phyloP scores from a whole-genome alignment of 2,329 filamentous ascomycete species.

The Metarhizium sp. region DNA sequence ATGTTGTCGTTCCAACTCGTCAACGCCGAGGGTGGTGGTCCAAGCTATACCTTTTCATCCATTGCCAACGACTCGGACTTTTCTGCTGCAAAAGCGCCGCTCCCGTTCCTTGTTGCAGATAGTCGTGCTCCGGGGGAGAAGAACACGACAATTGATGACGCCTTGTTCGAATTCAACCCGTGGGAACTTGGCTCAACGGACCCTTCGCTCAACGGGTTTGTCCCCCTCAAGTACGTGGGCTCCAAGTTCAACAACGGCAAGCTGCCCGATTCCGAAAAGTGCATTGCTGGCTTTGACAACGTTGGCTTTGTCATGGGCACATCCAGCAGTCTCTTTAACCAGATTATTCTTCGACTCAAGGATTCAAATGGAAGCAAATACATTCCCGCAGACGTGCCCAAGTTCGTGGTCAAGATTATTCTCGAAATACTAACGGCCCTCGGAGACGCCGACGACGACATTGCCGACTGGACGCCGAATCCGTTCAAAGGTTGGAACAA shows the following conservation, averaged over 20 bases:
- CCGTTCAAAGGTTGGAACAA: slow-evolving; percentile 45
- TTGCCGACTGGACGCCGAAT: slow-evolving; percentile 60
- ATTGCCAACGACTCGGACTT: slow-evolving; percentile 36
- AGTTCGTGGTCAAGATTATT: slow-evolving; percentile 33
- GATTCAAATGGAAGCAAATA: slow-evolving; percentile 30
- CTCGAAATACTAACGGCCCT: slow-evolving; percentile 41
- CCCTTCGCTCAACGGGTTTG: slow-evolving; percentile 48
- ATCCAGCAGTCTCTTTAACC: slow-evolving; percentile 72
- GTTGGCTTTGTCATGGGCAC: slow-evolving; percentile 75
- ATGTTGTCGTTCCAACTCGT: slow-evolving; percentile 80
- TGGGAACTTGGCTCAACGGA: slow-evolving; percentile 62
- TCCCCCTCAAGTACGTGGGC: slow-evolving; percentile 48
- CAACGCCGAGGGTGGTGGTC: slow-evolving; percentile 64
- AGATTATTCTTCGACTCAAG: slow-evolving; percentile 57
- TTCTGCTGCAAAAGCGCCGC: slow-evolving; percentile 29
- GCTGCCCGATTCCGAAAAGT: slow-evolving; percentile 31
- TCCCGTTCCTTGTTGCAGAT: slow-evolving; percentile 42
- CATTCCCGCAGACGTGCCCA: slow-evolving; percentile 36
- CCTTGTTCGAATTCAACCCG: slow-evolving; percentile 55
- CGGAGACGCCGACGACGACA: slow-evolving; percentile 57
- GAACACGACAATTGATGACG: slow-evolving; percentile 42
- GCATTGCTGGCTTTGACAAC: slow-evolving; percentile 63
- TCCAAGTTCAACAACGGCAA: slow-evolving; percentile 45
- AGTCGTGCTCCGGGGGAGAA: slow-evolving; percentile 33
- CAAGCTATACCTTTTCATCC: slow-evolving; percentile 73